These are phyloP conservation scores for Penicillium crustosum DNA, from an alignment of 2,329 filamentous ascomycete genomes.

Conservation along the genomic window DNA sequence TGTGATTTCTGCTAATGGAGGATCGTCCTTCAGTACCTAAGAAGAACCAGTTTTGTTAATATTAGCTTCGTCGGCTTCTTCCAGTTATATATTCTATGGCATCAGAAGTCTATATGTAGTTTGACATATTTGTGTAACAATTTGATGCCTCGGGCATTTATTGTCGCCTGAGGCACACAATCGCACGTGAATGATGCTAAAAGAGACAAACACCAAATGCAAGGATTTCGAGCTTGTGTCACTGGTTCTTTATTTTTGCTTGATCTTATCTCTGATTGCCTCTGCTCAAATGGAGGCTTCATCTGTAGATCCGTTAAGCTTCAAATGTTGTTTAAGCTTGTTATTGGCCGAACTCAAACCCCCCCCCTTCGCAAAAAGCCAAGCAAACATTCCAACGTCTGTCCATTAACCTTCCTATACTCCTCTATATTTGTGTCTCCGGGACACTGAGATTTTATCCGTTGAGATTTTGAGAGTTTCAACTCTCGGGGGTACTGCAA, in stretches of 20 bases:
- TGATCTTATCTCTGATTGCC: neutral
- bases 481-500: neutral
- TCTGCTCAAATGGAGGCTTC: neutral
- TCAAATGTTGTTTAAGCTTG: neutral
- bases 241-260: neutral
- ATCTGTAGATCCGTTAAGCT: neutral
- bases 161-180: neutral
- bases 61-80: too few species aligned
- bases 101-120: neutral
- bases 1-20: constrained; percentile 72
- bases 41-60: neutral
- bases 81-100: too few species aligned
- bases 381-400: neutral
- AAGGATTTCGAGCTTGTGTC: neutral
- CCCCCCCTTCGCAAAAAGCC: neutral
- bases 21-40: constrained; percentile 29
- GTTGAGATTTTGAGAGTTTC: neutral
- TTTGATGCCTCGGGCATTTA: neutral
- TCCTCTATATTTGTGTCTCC: neutral
- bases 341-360: constrained; percentile 8
- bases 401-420: neutral
- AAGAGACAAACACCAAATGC: neutral
- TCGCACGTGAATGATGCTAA: neutral
- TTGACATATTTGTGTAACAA: neutral
- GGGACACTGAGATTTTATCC: neutral